Percentiles rank a stretch among this genome's conserved stretches.
Conservation (phyloP, 1,139 yeast species). For the Candida tetrigidarum region DNA sequence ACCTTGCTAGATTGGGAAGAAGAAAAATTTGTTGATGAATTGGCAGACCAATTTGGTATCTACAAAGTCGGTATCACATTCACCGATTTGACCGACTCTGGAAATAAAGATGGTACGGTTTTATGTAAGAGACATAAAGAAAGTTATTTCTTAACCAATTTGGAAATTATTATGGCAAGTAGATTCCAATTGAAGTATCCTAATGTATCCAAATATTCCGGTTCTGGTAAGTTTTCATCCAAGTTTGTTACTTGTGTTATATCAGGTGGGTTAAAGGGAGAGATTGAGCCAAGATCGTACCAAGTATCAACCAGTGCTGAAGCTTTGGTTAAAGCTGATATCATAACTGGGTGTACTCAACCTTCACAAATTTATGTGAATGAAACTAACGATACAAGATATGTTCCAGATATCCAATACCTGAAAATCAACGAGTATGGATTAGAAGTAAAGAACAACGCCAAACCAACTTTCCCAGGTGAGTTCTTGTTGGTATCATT, state of each 20-base stretch:
- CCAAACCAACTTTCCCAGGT: constrained; percentile 95
- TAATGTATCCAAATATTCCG: constrained; percentile 68
- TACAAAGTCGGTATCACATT: constrained; percentile 81
- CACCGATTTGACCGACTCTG: constrained; percentile 90
- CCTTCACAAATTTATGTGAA: constrained; percentile 88
- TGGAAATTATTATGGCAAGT: constrained; percentile 89
- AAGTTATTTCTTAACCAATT: constrained; percentile 83
- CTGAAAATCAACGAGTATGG: constrained; percentile 88
- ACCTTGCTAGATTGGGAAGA: constrained; percentile 65
- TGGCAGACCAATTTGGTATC: constrained; percentile 69
- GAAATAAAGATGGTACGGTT: constrained; percentile 85
- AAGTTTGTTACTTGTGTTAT: constrained; percentile 93
- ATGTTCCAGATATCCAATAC: constrained; percentile 94
- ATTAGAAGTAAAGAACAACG: constrained; percentile 82
- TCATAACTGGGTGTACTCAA: constrained; percentile 86
- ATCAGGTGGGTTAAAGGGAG: constrained; percentile 83
- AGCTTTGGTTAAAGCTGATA: constrained; percentile 83
- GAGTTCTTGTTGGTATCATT: constrained; percentile 88
- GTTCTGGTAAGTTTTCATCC: constrained; percentile 74
- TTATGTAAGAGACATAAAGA: constrained; percentile 92
- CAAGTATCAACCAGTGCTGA: constrained; percentile 91
- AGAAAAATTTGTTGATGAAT: constrained; percentile 52
- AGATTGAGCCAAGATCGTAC: constrained; percentile 88
- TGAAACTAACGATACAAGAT: constrained; percentile 68
- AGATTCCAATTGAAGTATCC: constrained; percentile 70